Base-by-base conservation (phyloP, 179 eudicot genomes). In the Amaranthus tricolor region DNA sequence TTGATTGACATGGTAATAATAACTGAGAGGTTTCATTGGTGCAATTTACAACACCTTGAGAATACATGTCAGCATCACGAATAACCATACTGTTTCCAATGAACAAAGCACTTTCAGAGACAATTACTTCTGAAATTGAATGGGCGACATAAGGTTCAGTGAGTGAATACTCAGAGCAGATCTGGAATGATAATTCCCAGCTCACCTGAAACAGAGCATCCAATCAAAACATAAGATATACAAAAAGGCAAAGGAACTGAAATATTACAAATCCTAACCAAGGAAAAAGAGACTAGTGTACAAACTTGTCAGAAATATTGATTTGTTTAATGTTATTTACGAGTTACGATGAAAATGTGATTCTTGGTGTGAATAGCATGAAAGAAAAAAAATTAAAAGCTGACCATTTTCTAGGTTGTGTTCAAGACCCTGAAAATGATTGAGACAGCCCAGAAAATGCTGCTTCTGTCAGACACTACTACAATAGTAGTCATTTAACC, bases 31-130 rank as follows among this genome's bases (percentile, higher is more conserved):
- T 61, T 80, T 64, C 62, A 66, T 76, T 77, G 59, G 71, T 80
- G 81, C 81, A 74, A 68, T 79, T 76, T 71, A 78, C 80, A 87
- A 82, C 76, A 79, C 83, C 86, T 79, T 73, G 72, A 44, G 89
- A 89, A 76, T 91, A 95, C 97, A 88, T 91, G 84, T 95, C 94
- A 49, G 88, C 92, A 76, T 95, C 99, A 82, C 99, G 99, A 71
- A 93, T 86, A 60, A 89, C 83, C 99, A 95, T 93, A 84, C 99
- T 95, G 84, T 95, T 95, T 71, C 99, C 99, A 48, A 90, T 52
- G 84, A 93, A 95, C 66, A 95, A 73, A 77, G 95, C 95, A 72
- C 90, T 85, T 15, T 84, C 89, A 58, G 89, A 79, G 59, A 73
- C 78, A 85, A 95, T 78, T 13, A 82, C 77, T 66, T 88, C 82